Base-by-base conservation (phyloP, 805 yeast genomes). In the Yarrowia sp. region DNA sequence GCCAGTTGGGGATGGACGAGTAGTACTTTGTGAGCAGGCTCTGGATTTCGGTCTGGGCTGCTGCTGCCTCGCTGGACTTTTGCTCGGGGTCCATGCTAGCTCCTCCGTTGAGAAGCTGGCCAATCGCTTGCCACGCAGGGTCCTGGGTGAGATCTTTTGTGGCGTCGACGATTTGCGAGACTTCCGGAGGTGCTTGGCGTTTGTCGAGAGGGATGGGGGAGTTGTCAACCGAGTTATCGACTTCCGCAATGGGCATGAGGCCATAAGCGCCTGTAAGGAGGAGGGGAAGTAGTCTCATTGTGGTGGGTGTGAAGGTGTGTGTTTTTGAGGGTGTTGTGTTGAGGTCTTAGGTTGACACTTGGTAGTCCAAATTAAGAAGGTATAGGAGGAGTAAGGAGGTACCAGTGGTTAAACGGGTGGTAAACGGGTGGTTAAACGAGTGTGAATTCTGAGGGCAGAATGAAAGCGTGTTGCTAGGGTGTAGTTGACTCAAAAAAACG, bases 1-100 rank as follows among this genome's bases (percentile, higher is more conserved):
- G 63, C 63, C 63, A 56, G 63, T 56, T 56, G 63, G 63, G 63
- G 22, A 56, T 56, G 40, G 48, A 26, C 10, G 63, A 56, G 40
- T 41, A 56, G 63, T 56, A 56, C 63, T 56, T 56, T n/a, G 48
- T 42, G 14, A 56, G 63, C 48, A 56, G 38, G 12, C 38, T 11
- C 38, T 56, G 48, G 48, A 56, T 41, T n/a, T 41, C 22, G 10
- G 63, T 41, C 48, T 56, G 63, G 8, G 63, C 63, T 1, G 63
- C 63, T 0, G 63, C 63, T 4, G 63, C 63, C 40, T 41, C 48
- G 10, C 22, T 14, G 16, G 63, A 56, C 63, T 56, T 56, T 26
- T 56, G 63, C 8, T 8, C 40, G 9, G 48, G 1, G 16, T 41
- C 22, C 41, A 41, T 5, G 22, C 19, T 55, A 15, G 61, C 22